A percentile compares a stretch with the other conserved stretches of the same genome.
These are phyloP conservation scores for Cupressus sempervirens DNA, from an alignment of 75 land plant species.

Conservation along the genomic window DNA sequence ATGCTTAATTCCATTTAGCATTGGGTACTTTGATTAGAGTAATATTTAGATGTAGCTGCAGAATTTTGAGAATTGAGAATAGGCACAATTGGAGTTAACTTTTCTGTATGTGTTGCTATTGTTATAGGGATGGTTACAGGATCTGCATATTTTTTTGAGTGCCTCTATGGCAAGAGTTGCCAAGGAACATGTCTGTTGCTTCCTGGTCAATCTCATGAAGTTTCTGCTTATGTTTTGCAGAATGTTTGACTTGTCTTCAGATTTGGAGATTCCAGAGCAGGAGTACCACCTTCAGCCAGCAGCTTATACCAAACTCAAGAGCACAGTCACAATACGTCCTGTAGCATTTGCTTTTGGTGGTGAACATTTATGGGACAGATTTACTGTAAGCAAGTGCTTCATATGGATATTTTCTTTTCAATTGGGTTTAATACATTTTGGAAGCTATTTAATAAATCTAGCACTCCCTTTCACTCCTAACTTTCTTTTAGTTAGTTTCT, in stretches of 20 bases:
- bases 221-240: constrained; percentile 33
- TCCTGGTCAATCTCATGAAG: background rate
- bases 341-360: constrained; percentile 92
- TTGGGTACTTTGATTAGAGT: background rate
- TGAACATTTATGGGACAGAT: constrained; percentile 98
- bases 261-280: constrained; percentile 77
- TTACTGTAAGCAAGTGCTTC: constrained; percentile 56
- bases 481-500: background rate
- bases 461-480: background rate
- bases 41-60: background rate
- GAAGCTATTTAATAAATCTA: background rate
- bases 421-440: background rate
- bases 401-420: background rate
- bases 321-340: constrained; percentile 67
- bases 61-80: background rate
- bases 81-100: background rate
- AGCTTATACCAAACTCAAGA: constrained; percentile 31
- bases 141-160: background rate
- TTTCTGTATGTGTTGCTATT: background rate
- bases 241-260: constrained; percentile 74
- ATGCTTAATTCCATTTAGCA: constrained; percentile 6
- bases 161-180: background rate
- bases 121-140: background rate
- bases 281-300: constrained; percentile 87
- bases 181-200: background rate